Evolutionary conservation across 2,329 filamentous ascomycete genomes (phyloP).

Genomic region (Teratosphaeria viscida): DNA sequence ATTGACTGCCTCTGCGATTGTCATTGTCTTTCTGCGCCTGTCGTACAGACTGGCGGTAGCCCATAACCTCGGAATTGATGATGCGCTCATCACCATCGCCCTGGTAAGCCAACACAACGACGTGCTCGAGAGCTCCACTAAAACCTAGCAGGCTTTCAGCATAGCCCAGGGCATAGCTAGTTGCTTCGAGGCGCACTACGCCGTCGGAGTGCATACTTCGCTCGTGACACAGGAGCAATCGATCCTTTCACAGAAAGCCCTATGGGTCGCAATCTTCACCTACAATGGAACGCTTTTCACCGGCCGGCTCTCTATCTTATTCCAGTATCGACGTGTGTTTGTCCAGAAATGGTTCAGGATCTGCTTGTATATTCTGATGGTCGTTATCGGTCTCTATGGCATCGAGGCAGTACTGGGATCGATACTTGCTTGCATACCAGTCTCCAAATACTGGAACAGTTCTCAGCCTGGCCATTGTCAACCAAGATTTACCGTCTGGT

Average conservation of each 20-base stretch:
- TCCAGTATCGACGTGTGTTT: conserved; percentile 40
- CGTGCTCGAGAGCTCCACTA: neutral
- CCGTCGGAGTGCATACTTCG: conserved; percentile 3
- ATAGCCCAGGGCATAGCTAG: neutral
- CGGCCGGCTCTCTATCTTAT: conserved; percentile 36
- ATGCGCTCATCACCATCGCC: conserved; percentile 11
- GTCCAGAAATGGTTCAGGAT: conserved; percentile 8
- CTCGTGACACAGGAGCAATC: conserved; percentile 1
- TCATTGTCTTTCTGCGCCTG: conserved; percentile 11
- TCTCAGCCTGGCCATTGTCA: neutral
- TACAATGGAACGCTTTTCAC: conserved; percentile 31
- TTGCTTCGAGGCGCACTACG: neutral
- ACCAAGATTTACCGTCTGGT: conserved; percentile 1
- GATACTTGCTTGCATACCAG: conserved; percentile 4
- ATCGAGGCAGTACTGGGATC: conserved; percentile 6
- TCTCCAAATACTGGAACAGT: conserved; percentile 4
- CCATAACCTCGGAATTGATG: conserved; percentile 13
- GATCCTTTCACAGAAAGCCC: conserved; percentile 3
- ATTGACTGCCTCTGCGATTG: conserved; percentile 10
- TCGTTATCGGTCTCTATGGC: neutral
- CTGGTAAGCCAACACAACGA: conserved; percentile 5
- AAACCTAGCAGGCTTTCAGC: neutral
- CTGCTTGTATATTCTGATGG: conserved; percentile 2
- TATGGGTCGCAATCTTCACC: conserved; percentile 27
- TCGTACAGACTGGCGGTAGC: conserved; percentile 11